Evolutionary conservation across 495 filamentous ascomycete species (phyloP).

Genomic region (Aspergillus asperescens): DNA sequence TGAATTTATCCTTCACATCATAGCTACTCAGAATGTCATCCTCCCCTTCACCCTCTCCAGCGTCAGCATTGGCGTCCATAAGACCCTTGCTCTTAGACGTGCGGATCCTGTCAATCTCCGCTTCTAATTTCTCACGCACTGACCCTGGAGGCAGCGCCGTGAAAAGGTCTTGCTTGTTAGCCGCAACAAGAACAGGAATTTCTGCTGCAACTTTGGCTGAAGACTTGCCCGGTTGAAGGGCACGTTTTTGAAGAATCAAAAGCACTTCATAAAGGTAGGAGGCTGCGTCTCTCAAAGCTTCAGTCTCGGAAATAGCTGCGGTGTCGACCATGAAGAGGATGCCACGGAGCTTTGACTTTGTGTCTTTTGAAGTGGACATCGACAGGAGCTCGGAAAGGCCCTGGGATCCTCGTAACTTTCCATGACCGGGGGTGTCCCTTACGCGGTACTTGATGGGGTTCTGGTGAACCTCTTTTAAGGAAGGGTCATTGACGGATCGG

Average conservation of each 20-base stretch:
- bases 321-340: constrained; percentile 87
- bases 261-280: constrained; percentile 85
- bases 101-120: constrained; percentile 75
- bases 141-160: constrained; percentile 79
- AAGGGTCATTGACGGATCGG: constrained; percentile 64
- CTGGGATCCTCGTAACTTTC: constrained; percentile 69
- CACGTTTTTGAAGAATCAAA: constrained; percentile 70
- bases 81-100: constrained; percentile 73
- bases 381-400: constrained; percentile 35
- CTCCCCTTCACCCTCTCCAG: constrained; percentile 65
- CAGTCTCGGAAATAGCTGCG: constrained; percentile 59
- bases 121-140: constrained; percentile 70
- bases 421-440: constrained; percentile 88
- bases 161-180: constrained; percentile 94
- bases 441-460: constrained; percentile 76
- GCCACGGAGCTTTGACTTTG: constrained; percentile 57
- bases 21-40: constrained; percentile 79
- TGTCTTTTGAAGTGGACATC: constrained; percentile 44
- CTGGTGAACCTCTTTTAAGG: constrained; percentile 56
- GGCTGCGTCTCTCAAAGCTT: constrained; percentile 54
- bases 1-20: constrained; percentile 64
- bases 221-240: constrained; percentile 44
- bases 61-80: constrained; percentile 54
- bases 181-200: constrained; percentile 74
- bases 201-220: constrained; percentile 55